A percentile compares a stretch with the other conserved stretches of the same genome.
phyloP scores from a whole-genome alignment of 192 early-diverging fungal species.

The Chytriomyces sp. region DNA sequence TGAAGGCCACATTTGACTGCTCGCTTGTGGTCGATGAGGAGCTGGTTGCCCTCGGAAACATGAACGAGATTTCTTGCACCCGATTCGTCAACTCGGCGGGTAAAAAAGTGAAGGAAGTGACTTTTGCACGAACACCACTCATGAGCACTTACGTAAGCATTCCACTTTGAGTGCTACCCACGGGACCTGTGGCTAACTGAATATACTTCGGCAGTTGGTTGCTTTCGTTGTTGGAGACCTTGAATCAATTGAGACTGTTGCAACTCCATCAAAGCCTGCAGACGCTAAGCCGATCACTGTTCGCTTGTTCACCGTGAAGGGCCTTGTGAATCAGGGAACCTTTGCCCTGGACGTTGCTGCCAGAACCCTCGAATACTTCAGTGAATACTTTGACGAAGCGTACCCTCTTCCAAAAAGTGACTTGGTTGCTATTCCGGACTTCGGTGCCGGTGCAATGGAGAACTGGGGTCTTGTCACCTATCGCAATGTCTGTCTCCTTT shows the following conservation, averaged over 20 bases:
- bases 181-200: background rate
- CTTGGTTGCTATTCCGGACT: conserved; percentile 91
- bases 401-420: conserved; percentile 84
- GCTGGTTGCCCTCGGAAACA: conserved; percentile 89
- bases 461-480: conserved; percentile 95
- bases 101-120: conserved; percentile 75
- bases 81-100: conserved; percentile 58
- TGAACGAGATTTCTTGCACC: conserved; percentile 75
- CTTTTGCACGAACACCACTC: conserved; percentile 86
- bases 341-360: conserved; percentile 83
- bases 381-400: conserved; percentile 81
- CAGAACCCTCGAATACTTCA: conserved; percentile 82
- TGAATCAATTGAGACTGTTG: conserved; percentile 85
- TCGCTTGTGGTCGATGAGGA: conserved; percentile 78
- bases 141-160: conserved; percentile 91
- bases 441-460: conserved; percentile 68
- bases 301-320: conserved; percentile 86
- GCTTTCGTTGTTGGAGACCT: conserved; percentile 92
- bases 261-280: conserved; percentile 63
- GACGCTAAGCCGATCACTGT: conserved; percentile 75
- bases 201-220: conserved; percentile 58
- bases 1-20: conserved; percentile 95
- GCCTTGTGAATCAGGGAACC: conserved; percentile 77
- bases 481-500: conserved; percentile 81
- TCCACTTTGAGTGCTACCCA: background rate